Conservation (phyloP, 2,329 filamentous ascomycete species). For the Aspergillus pseudoglaucus region DNA sequence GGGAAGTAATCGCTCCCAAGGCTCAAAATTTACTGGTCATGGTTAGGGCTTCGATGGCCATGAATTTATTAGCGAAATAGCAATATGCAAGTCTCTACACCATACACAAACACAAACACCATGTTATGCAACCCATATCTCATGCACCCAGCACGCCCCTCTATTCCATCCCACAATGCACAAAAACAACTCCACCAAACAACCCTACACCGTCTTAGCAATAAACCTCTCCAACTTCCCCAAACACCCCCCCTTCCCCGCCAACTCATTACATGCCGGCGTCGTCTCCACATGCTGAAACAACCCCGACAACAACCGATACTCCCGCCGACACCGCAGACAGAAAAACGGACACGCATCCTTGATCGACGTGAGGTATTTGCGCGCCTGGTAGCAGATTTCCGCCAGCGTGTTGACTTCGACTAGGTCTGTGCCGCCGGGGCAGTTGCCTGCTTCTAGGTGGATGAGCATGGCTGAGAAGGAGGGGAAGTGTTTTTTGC, state of each 20-base stretch:
- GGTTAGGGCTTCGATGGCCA: too few relatives aligned
- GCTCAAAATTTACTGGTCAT: background rate
- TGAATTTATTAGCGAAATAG: too few relatives aligned
- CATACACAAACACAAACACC: too few relatives aligned
- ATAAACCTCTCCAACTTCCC: background rate
- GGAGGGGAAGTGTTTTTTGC: constrained; percentile 10
- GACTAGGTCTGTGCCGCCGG: background rate
- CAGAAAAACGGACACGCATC: constrained; percentile 10
- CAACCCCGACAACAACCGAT: constrained; percentile 12
- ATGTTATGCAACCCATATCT: too few relatives aligned
- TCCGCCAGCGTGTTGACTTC: background rate
- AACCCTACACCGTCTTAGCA: background rate
- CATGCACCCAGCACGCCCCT: background rate
- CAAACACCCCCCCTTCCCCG: background rate
- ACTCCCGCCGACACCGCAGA: constrained; percentile 8
- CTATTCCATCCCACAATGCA: background rate
- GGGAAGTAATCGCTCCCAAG: constrained; percentile 11
- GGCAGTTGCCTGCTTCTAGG: constrained; percentile 19
- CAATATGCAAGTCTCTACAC: too few relatives aligned
- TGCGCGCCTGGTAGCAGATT: background rate
- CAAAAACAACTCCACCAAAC: background rate
- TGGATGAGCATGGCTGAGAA: constrained; percentile 21
- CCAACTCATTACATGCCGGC: background rate
- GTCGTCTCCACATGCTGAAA: constrained; percentile 17
- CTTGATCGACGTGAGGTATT: background rate